Evolutionary conservation across 768 basidiomycete species (phyloP), one percentile per base, ranked within the genome.

Genomic region (Hericium alpestre): DNA sequence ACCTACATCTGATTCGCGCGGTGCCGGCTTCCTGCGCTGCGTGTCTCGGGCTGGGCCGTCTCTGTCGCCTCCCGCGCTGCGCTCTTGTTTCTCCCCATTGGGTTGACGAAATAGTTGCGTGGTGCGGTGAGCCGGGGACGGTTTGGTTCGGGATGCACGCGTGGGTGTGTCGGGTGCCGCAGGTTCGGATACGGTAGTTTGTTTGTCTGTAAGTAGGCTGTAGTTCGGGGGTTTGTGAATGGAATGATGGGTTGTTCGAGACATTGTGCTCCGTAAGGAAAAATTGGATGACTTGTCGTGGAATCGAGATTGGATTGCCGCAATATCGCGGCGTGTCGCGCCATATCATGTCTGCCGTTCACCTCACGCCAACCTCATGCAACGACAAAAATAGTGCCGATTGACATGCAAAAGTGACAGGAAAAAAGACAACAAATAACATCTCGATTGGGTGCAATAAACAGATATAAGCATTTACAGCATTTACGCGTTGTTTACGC

Each of bases 91-190:
- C 76, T 76, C 74, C 76, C 74, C 62, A 40, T 61, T 70, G 77
- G 78, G 76, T 65, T 67, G 77, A 78, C 62, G 77, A 77, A 74
- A 68, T 67, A 65, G 56, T 51, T 62, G 64, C 63, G 59, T 57
- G 53, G 64, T 67, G 63, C 64, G 72, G 77, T 79, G 77, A 78
- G 77, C 77, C 78, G 75, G 76, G 65, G 58, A 61, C 56, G 57
- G 54, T 61, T n/a, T 56, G 54, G 53, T 41, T 37, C 38, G 52
- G 40, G 55, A 41, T 56, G 27, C 39, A 9, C 41, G 43, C 20
- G 60, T 16, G 53, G 38, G 54, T 27, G 20, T 55, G 38, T 20
- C 25, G 49, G 51, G 60, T 40, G 20, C 2, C 40, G 16, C 38
- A 38, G 16, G 49, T 51, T 20, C 25, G 38, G 15, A 13, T 37